Evolutionary conservation across 805 yeast genomes (phyloP), one percentile per base, ranked within the genome.

Genomic region (Scheffersomyces stipitis): DNA sequence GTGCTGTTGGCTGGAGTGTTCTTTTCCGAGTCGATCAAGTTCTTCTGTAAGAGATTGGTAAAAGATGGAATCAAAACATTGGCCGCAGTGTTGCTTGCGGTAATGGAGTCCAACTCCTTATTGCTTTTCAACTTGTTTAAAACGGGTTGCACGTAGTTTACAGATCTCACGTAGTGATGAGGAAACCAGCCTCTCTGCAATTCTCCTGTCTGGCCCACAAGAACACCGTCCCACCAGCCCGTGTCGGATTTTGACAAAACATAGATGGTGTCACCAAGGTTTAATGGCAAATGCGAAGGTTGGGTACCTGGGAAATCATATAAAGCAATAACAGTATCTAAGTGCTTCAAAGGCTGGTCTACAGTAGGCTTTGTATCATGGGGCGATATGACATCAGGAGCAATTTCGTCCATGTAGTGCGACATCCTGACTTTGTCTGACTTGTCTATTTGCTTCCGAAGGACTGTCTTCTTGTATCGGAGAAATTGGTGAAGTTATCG

Each of bases 221-320:
- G 34, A 13, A 83, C 69, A 8, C 96, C 96, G 57, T 88, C 96
- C 93, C 95, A 86, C 96, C 96, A 88, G 2, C 88, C 86, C 2
- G 78, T 57, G 27, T 73, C 76, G 12, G 78, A 67, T 42, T 83
- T 83, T 12, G 72, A 56, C n/a, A 86, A 54, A 10, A 88, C 93
- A 47, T 82, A 76, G 1, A 88, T 64, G 3, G 83, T 71, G 45
- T 85, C 95, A 14, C 89, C 91, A n/a, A 73, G 63, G 36, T 59
- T 61, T 15, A 84, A 59, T 15, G 75, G 72, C 28, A 83, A 60
- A 30, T 78, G 72, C 28, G 75, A 71, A 1, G 77, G 65, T 37
- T 70, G 73, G 3, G 76, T 76, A 4, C 77, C 73, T 14, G 71
- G 74, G 53, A 71, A 80, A 40, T 77, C 81, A 41, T 76, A 73